Base-by-base conservation (phyloP, 352 stramenopile species). In the Phytophthora fragariae region DNA sequence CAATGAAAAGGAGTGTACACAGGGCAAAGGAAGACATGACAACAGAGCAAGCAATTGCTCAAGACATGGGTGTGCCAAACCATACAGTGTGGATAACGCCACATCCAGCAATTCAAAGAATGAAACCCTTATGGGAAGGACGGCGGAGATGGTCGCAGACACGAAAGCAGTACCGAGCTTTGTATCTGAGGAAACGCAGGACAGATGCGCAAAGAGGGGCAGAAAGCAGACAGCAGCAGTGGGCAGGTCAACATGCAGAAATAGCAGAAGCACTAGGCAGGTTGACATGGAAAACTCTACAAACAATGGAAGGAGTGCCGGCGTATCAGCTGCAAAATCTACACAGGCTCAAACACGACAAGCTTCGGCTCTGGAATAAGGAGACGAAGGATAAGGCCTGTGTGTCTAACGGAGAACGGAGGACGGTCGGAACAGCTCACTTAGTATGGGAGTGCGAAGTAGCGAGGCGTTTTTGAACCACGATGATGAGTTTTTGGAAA, bases 311-410 rank as follows among this genome's bases (percentile, higher is more conserved):
- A 24, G 50, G 35, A 0, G 35, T 60, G 3, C 27, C 61, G 1
- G 29, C 63, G 10, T 70, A 70, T 19, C 54, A 64, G 6, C 50
- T 5, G 2, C 54, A 64, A 17, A 70, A 70, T 17, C 12, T 70
- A 14, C n/a, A 64, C 0, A 63, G 52, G 29, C 2, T 5, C 0
- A 50, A 31, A 31, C 27, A 31, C 27, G 27, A 70, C 21, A 57
- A 44, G 14, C n/a, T 70, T 12, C 12, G 44, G 1, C 2, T 70
- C 0, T 63, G 63, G 63, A 31, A 31, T 31, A 31, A 31, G 27
- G 27, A 31, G 27, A 31, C 27, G 27, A 4, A 31, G 27, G 27
- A 31, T 2, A 5, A 31, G 3, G 27, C 2, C 2, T 31, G 27
- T 31, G 27, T 31, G 27, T 31, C 27, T 6, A 7, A 2, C 27